A percentile compares a stretch with the other conserved stretches of the same genome.
Conservation (phyloP, 371 early-diverging fungal species). For the Mucor lusitanicus region DNA sequence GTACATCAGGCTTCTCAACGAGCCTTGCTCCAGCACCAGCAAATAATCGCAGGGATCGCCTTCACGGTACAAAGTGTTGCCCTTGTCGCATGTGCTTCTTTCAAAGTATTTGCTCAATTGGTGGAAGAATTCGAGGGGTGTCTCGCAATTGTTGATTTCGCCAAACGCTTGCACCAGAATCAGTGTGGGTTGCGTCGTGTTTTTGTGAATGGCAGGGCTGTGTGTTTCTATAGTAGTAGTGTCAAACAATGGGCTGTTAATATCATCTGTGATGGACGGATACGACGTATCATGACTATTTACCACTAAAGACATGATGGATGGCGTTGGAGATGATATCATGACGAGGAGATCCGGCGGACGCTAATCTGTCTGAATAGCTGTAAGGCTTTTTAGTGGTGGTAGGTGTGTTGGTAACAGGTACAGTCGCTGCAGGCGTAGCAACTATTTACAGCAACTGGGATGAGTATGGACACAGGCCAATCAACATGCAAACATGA, state of each 20-base stretch:
- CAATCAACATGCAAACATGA: background rate
- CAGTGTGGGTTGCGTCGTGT: constrained; percentile 55
- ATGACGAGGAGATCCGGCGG: constrained; percentile 40
- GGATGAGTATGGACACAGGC: too few species aligned
- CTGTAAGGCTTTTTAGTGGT: background rate
- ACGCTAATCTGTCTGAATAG: constrained; percentile 15
- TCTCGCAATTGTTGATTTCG: constrained; percentile 42
- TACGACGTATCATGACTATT: background rate
- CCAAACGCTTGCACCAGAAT: constrained; percentile 71
- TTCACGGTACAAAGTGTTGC: constrained; percentile 65
- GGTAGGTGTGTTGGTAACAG: background rate
- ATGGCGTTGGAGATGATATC: constrained; percentile 40
- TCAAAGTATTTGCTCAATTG: constrained; percentile 66
- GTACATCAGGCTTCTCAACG: constrained; percentile 62
- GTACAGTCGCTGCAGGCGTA: background rate
- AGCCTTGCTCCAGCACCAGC: constrained; percentile 79
- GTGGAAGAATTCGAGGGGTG: constrained; percentile 57
- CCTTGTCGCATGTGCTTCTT: constrained; percentile 49
- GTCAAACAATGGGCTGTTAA: too few species aligned
- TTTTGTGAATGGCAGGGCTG: constrained; percentile 28
- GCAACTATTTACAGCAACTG: background rate
- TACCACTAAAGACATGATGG: constrained; percentile 42
- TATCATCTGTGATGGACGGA: too few species aligned
- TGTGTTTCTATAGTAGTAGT: constrained; percentile 9
- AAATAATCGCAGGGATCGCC: constrained; percentile 67